Evolutionary conservation across 176 grass and related monocot genomes (phyloP).

Genomic region (Bromus sterilis): DNA sequence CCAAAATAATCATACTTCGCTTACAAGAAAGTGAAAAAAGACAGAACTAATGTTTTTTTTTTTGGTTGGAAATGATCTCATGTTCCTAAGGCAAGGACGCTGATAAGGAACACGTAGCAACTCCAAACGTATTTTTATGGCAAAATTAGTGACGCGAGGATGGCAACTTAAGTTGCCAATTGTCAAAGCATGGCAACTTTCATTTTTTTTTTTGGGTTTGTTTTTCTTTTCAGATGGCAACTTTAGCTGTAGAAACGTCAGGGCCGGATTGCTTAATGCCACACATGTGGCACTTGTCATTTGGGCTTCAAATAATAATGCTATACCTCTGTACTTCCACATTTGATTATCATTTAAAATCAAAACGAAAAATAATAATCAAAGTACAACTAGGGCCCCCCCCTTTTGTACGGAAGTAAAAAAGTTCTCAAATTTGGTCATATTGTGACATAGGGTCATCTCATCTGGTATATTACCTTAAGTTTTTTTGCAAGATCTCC

Average conservation of each 20-base stretch:
- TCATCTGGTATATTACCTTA: slow-evolving; percentile 45
- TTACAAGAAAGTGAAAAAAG: neutral
- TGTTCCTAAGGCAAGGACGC: neutral
- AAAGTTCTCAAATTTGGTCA: neutral
- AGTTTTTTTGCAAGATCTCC: slow-evolving; percentile 94
- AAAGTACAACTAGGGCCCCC: neutral
- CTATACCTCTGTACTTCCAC: neutral
- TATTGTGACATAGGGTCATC: neutral
- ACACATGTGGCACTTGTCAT: too few relatives aligned
- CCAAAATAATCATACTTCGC: neutral
- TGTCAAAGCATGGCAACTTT: too few relatives aligned
- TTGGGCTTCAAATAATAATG: neutral
- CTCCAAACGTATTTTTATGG: too few relatives aligned
- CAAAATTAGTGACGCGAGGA: too few relatives aligned
- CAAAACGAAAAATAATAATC: neutral
- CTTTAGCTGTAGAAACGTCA: too few relatives aligned
- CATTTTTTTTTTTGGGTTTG: too few relatives aligned
- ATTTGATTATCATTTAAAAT: neutral
- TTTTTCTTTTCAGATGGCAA: too few relatives aligned
- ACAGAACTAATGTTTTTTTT: too few relatives aligned
- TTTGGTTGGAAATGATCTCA: too few relatives aligned
- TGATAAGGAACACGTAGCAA: too few relatives aligned
- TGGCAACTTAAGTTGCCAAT: too few relatives aligned
- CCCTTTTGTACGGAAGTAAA: neutral
- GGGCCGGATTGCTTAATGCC: too few relatives aligned